A percentile compares a stretch with the other conserved stretches of the same genome.
Conservation (phyloP, 306 rosid genomes). For the Sicyos baderoa region DNA sequence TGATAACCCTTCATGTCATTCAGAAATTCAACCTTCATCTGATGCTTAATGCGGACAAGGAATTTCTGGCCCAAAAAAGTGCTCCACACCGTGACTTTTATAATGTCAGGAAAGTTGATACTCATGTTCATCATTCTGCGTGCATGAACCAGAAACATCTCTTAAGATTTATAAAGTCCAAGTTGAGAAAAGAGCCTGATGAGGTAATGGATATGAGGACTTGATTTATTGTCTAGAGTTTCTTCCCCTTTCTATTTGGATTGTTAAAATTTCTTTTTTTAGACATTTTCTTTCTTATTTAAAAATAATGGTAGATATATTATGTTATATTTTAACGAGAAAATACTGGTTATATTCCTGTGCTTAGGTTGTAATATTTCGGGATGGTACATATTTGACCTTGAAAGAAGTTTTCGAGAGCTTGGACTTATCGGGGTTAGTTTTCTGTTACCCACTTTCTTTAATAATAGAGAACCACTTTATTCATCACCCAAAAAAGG, state of each 20-base stretch:
- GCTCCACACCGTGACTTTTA: constrained; percentile 99
- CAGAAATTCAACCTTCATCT: constrained; percentile 99
- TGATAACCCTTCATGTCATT: constrained; percentile 23
- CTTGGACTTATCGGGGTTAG: constrained; percentile 86
- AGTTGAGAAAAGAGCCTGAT: constrained; percentile 97
- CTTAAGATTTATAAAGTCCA: constrained; percentile 91
- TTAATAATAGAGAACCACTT: neutral
- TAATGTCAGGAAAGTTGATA: constrained; percentile 95
- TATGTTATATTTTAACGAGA: neutral
- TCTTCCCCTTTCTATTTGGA: neutral
- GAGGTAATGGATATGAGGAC: constrained; percentile 54
- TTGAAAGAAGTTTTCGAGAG: constrained; percentile 97
- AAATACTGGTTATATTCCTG: constrained; percentile 16
- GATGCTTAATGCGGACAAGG: constrained; percentile 98
- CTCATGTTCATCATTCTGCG: constrained; percentile 98
- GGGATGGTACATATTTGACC: constrained; percentile 98
- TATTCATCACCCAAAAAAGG: neutral
- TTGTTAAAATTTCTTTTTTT: neutral
- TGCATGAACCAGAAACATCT: constrained; percentile 99
- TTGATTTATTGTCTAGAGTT: neutral
- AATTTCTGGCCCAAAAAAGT: constrained; percentile 91
- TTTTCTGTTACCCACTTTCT: neutral
- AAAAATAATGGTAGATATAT: neutral
- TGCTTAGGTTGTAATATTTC: constrained; percentile 89
- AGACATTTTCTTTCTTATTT: neutral